Base-by-base conservation (phyloP, 2,329 filamentous ascomycete species). In the Rhexocercosporidium sp. region DNA sequence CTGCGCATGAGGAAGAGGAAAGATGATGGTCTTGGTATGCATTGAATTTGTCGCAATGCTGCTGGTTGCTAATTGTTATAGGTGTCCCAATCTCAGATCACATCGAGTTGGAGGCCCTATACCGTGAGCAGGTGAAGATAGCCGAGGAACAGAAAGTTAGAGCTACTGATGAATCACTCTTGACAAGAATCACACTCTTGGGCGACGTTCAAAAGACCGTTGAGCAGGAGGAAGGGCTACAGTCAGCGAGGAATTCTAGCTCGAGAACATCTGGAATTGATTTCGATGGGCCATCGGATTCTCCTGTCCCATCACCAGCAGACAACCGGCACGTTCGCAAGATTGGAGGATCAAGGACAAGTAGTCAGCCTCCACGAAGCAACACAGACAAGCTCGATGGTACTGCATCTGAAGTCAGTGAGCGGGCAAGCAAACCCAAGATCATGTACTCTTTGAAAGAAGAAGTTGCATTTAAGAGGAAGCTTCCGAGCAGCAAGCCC, bases 381-480 rank as follows among this genome's bases (percentile, higher is more conserved):
- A 49, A 65, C 9, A 44, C 67, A 11, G 71, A 73, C n/a, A 69
- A 66, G 29, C 37, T 57, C 16, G 74, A 76, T 16, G 66, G 54
- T 18, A 63, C 62, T 8, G 67, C 70, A 9, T 69, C 69, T 9
- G 76, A 77, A 68, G 56, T 70, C 18, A 68, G 49, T 27, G 71
- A 73, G 29, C 60, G 69, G 25, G 68, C 65, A 3, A 67, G 66
- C 20, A 76, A 73, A 47, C 71, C 84, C 66, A 88, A 87, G 75
- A 81, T 89, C 31, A 80, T 83, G 16, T 90, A 90, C 71, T 80
- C 82, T 66, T 86, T 86, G 70, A 85, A 85, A n/a, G 88, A 90
- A 69, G 85, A 89, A 66, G 88, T 91, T 5, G 88, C 88, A 0
- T 91, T 90, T 79, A 88, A 87, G 72, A 85, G 88, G 1, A 90